Evolutionary conservation across 495 filamentous ascomycete genomes (phyloP), one percentile per base, ranked within the genome.

Genomic region (Aspergillus diversus): DNA sequence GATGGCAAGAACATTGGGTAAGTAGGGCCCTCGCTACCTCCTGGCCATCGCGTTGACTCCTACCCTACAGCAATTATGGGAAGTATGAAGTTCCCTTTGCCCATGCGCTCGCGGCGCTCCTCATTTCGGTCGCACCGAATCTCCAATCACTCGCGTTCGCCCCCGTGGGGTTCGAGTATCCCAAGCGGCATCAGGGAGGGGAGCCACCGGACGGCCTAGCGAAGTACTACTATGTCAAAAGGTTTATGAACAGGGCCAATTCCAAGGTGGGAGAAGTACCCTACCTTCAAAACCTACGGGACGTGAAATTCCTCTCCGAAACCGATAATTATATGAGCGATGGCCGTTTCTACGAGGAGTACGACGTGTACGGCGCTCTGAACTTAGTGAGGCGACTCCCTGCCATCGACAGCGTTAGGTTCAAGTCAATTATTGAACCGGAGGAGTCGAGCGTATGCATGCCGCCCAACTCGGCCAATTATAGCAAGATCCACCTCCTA

Each of bases 401-500:
- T 21, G 47, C 47, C 47, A 50, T 50, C 17, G 47, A 50, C 3
- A 50, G 47, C 6, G 47, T 50, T 50, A 15, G 1, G 0, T 50
- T 50, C 47, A 50, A 50, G 1, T 9, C 47, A 21, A 50, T 50
- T 50, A 1, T 21, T 1, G 12, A 50, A 15, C 16, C 47, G 7
- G 47, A 21, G 11, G 17, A 50, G 7, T 0, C 2, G 3, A 50
- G 47, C 47, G 47, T 50, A 21, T 16, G 47, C 47, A 13, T 50
- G 17, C 47, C 47, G 17, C 17, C 47, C 47, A 50, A 50, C 47
- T 50, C 47, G 7, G 47, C 47, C 11, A 50, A 50, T 21, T 50
- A 3, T 21, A 50, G 12, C 16, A 50, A 50, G 16, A 21, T 50
- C 7, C 16, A 5, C 17, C 16, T 50, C 16, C 47, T 9, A 15